A percentile compares a stretch with the other conserved stretches of the same genome.
phyloP scores from a whole-genome alignment of 495 filamentous ascomycete species.

The Trichocladium antarcticum region DNA sequence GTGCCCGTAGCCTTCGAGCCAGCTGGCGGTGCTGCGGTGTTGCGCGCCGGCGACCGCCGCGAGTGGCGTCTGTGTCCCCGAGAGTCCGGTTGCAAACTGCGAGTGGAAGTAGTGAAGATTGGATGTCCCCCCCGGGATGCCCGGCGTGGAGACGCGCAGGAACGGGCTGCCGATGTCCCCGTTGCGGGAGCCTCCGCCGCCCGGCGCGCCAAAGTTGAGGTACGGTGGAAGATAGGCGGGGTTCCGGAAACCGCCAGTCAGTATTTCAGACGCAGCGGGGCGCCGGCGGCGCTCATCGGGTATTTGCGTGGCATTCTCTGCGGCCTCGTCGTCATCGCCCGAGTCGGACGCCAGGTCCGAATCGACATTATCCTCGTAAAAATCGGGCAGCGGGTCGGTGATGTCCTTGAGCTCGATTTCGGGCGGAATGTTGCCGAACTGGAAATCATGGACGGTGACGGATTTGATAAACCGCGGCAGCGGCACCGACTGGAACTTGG shows the following conservation, averaged over 20 bases:
- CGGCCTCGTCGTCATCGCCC: constrained; percentile 30
- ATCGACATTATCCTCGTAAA: constrained; percentile 73
- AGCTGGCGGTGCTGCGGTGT: constrained; percentile 28
- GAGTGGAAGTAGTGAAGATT: constrained; percentile 88
- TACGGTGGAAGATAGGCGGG: constrained; percentile 22
- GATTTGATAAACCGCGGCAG: constrained; percentile 94
- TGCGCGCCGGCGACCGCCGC: constrained; percentile 68
- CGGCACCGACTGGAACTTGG: constrained; percentile 82
- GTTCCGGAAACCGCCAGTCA: neutral
- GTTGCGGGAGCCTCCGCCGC: constrained; percentile 25
- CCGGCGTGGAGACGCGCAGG: constrained; percentile 57
- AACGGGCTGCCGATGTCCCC: constrained; percentile 52
- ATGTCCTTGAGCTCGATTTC: constrained; percentile 91
- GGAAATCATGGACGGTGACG: constrained; percentile 86
- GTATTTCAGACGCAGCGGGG: constrained; percentile 17
- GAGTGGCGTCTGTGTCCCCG: constrained; percentile 77
- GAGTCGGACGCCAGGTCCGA: constrained; percentile 23
- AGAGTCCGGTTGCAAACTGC: constrained; percentile 63
- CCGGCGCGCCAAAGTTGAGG: constrained; percentile 25
- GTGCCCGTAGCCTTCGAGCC: constrained; percentile 30
- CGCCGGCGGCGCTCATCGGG: constrained; percentile 33
- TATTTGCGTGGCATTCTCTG: constrained; percentile 27
- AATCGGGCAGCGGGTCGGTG: constrained; percentile 87
- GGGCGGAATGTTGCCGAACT: constrained; percentile 74
- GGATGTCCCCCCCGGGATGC: constrained; percentile 74